These are phyloP conservation scores for Somion occarium DNA, from an alignment of 1,284 basidiomycete genomes.

Conservation along the genomic window DNA sequence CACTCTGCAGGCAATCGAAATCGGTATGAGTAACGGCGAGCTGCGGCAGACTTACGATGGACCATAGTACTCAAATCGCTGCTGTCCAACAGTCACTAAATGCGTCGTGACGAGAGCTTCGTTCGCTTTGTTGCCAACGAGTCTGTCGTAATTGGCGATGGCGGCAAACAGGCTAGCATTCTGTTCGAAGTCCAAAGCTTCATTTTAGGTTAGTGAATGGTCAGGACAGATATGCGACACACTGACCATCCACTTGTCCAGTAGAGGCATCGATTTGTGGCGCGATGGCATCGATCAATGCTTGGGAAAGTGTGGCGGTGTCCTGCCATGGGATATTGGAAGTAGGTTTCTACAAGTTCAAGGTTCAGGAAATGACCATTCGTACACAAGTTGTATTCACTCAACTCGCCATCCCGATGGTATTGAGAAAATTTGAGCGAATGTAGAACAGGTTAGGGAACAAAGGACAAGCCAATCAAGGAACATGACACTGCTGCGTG, in stretches of 20 bases:
- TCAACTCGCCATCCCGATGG: conserved; percentile 3
- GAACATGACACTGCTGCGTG: no score
- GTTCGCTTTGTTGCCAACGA: no score
- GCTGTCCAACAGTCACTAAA: no score
- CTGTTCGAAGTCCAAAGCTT: conserved; percentile 7
- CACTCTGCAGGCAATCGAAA: no score
- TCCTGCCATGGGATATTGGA: conserved; percentile 2
- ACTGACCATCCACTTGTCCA: conserved; percentile 7
- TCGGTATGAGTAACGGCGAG: no score
- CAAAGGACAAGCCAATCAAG: no score
- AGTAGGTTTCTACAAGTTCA: conserved; percentile 1
- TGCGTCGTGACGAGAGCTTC: no score
- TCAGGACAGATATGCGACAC: no score
- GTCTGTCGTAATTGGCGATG: conserved; percentile 3
- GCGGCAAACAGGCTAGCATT: conserved; percentile 6
- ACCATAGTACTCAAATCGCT: no score
- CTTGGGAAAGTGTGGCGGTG: background rate
- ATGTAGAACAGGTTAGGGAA: no score
- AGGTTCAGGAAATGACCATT: background rate
- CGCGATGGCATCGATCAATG: background rate
- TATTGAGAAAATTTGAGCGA: conserved; percentile 1
- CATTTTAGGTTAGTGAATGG: no score
- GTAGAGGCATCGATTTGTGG: conserved; percentile 2
- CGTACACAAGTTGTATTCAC: background rate
- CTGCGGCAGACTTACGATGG: no score